Evolutionary conservation across 306 rosid species (phyloP).

Genomic region (Vigna radiata): DNA sequence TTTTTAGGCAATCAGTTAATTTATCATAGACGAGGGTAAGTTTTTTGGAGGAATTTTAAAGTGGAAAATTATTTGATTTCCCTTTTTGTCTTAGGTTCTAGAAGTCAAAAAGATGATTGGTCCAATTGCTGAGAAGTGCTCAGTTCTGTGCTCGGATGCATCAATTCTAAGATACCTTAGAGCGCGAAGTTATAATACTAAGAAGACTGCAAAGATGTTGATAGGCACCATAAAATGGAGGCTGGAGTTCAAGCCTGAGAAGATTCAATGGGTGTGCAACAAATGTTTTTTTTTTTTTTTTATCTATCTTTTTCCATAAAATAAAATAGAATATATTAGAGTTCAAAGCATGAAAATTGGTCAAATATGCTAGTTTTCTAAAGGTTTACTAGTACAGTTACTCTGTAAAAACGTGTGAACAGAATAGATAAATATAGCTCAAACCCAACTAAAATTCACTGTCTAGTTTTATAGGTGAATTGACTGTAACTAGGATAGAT

Average conservation of each 20-base stretch:
- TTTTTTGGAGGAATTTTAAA: constrained; percentile 12
- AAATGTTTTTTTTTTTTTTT: background rate
- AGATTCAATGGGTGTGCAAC: constrained; percentile 67
- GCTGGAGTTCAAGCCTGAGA: constrained; percentile 77
- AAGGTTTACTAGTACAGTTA: background rate
- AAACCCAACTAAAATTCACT: constrained; percentile 1
- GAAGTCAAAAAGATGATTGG: constrained; percentile 73
- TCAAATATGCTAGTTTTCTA: constrained; percentile 21
- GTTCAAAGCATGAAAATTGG: constrained; percentile 3
- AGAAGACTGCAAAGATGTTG: constrained; percentile 74
- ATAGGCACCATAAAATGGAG: constrained; percentile 75
- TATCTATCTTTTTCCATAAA: background rate
- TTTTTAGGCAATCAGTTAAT: background rate
- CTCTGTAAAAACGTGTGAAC: background rate
- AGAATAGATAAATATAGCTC: constrained; percentile 1
- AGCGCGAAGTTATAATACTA: constrained; percentile 69
- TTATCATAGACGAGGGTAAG: constrained; percentile 19
- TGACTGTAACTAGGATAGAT: constrained; percentile 20
- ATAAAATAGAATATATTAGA: background rate
- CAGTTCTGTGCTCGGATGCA: constrained; percentile 59
- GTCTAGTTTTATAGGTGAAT: background rate
- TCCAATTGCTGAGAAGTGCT: constrained; percentile 64
- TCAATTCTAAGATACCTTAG: constrained; percentile 72
- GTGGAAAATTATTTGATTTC: constrained; percentile 33
- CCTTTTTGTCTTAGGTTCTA: constrained; percentile 50